A percentile compares a stretch with the other conserved stretches of the same genome.
These are phyloP conservation scores for Trichothecium sympodiale DNA, from an alignment of 2,329 filamentous ascomycete species.

Conservation along the genomic window DNA sequence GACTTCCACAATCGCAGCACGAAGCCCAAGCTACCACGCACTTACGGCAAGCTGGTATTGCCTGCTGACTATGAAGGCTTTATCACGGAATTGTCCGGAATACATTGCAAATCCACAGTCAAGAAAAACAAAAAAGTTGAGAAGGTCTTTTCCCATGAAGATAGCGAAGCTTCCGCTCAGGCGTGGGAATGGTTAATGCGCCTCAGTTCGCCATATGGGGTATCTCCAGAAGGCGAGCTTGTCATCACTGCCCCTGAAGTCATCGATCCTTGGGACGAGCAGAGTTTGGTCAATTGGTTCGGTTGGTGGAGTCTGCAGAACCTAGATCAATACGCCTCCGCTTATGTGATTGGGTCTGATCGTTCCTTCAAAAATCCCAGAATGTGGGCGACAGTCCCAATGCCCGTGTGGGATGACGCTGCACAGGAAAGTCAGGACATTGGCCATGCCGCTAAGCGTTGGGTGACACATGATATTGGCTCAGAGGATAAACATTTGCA, in stretches of 20 bases:
- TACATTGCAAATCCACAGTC: not conserved
- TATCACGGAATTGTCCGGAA: not conserved
- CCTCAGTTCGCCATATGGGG: not conserved
- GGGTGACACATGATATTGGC: too few species aligned
- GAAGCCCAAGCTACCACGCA: slow-evolving; percentile 1
- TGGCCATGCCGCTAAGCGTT: too few species aligned
- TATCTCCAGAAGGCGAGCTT: slow-evolving; percentile 5
- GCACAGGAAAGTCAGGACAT: too few species aligned
- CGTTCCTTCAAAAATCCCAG: too few species aligned
- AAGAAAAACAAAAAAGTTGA: not conserved
- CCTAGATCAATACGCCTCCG: slow-evolving; percentile 40
- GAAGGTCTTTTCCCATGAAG: not conserved
- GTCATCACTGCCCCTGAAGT: slow-evolving; percentile 33
- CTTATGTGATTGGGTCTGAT: slow-evolving; percentile 41
- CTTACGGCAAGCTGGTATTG: too few species aligned
- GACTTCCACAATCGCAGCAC: slow-evolving; percentile 19
- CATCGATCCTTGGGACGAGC: slow-evolving; percentile 49
- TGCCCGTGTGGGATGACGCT: too few species aligned
- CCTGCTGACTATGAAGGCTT: slow-evolving; percentile 2
- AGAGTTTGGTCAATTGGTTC: slow-evolving; percentile 53
- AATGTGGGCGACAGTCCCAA: too few species aligned
- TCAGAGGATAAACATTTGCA: too few species aligned
- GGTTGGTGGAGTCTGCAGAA: slow-evolving; percentile 43
- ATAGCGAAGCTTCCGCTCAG: slow-evolving; percentile 1
- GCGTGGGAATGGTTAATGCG: not conserved